A percentile compares a stretch with the other conserved stretches of the same genome.
phyloP scores from a whole-genome alignment of 2,329 filamentous ascomycete genomes.

The Onygenales sp. region DNA sequence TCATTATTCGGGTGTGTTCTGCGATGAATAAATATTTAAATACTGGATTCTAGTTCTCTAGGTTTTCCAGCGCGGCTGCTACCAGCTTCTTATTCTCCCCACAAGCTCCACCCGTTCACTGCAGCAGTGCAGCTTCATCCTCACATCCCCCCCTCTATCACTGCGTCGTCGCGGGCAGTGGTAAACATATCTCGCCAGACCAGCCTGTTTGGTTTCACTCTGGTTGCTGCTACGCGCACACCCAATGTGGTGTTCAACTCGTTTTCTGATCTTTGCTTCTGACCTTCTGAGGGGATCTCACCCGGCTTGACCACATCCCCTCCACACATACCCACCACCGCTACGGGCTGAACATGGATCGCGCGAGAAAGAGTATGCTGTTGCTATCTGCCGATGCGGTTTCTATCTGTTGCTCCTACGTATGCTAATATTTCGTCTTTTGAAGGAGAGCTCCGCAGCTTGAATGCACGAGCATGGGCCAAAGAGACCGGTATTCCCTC shows the following conservation, averaged over 20 bases:
- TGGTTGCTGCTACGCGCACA: not conserved
- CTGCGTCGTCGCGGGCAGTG: no score
- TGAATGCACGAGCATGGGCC: slow-evolving; percentile 82
- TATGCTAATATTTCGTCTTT: slow-evolving; percentile 1
- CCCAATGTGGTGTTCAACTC: slow-evolving; percentile 32
- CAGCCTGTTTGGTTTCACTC: not conserved
- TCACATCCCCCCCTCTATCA: no score
- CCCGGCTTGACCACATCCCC: slow-evolving; percentile 20
- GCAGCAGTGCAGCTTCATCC: no score
- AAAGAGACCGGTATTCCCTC: slow-evolving; percentile 64
- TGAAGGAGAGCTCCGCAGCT: slow-evolving; percentile 76
- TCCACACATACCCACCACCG: slow-evolving; percentile 7
- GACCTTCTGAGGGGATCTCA: slow-evolving; percentile 26
- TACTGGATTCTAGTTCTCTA: no score
- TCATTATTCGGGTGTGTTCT: no score
- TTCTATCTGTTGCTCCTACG: slow-evolving; percentile 1
- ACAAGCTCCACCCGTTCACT: no score
- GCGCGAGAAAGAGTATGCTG: slow-evolving; percentile 39
- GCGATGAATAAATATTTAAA: no score
- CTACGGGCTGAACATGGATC: slow-evolving; percentile 32
- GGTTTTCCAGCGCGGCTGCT: no score
- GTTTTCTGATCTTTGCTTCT: slow-evolving; percentile 25
- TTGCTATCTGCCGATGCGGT: not conserved
- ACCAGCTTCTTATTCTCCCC: no score
- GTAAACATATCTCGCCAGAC: no score